These are phyloP conservation scores for Drechslerella coelobrocha DNA, from an alignment of 2,329 filamentous ascomycete species.

Conservation along the genomic window DNA sequence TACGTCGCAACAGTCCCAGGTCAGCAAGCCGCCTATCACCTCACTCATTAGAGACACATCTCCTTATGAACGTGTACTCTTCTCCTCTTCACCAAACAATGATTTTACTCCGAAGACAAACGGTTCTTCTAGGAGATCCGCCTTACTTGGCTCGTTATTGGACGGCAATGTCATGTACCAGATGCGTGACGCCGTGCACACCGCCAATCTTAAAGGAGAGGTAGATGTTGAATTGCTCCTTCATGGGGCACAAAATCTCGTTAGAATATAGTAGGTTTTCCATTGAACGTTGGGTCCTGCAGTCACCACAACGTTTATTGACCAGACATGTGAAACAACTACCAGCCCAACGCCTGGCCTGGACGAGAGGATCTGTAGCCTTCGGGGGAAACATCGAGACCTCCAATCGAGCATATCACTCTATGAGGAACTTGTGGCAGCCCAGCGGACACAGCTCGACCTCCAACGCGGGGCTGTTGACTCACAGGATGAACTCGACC, in stretches of 20 bases:
- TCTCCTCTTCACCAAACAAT: conserved; percentile 24
- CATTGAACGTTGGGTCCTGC: no score
- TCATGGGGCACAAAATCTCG: conserved; percentile 36
- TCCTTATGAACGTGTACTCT: conserved; percentile 44
- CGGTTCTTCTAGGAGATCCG: conserved; percentile 15
- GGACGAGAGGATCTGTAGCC: conserved; percentile 26
- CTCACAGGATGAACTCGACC: conserved; percentile 4
- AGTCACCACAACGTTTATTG: background rate
- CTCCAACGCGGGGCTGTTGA: conserved; percentile 27
- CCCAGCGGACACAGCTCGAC: conserved; percentile 42
- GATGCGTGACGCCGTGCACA: conserved; percentile 31
- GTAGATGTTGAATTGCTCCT: conserved; percentile 37
- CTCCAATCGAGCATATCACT: conserved; percentile 35
- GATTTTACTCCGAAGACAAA: conserved; percentile 6
- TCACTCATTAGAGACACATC: conserved; percentile 46
- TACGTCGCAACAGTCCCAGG: conserved; percentile 24
- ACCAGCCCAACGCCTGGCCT: conserved; percentile 37
- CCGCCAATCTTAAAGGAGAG: conserved; percentile 35
- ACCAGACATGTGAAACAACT: background rate
- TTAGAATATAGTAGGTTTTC: conserved; percentile 42
- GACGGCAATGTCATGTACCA: conserved; percentile 43
- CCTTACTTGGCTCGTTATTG: conserved; percentile 29
- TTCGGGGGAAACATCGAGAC: conserved; percentile 27
- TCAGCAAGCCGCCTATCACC: conserved; percentile 41
- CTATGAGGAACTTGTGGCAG: conserved; percentile 43